A percentile compares a stretch with the other conserved stretches of the same genome.
Evolutionary conservation across 441 rosid species (phyloP).

Genomic region (Biscutella auriculata): DNA sequence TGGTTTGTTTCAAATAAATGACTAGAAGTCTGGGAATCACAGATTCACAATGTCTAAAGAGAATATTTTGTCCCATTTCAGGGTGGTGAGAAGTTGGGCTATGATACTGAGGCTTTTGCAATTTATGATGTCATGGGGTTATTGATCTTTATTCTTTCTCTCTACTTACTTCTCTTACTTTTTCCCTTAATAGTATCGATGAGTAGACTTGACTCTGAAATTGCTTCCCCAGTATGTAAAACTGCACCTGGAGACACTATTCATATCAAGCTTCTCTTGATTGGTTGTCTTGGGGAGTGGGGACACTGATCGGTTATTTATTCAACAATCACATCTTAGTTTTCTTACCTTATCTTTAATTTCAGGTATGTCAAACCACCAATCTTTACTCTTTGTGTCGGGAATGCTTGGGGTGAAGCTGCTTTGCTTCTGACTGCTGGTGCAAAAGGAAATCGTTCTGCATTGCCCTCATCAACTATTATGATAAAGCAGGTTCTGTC

Average conservation of each 20-base stretch:
- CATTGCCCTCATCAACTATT: slow-evolving; percentile 81
- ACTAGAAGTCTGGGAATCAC: neutral
- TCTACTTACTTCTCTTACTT: neutral
- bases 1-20: neutral
- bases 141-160: slow-evolving; percentile 8
- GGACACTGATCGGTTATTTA: neutral
- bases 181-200: neutral
- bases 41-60: neutral
- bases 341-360: slow-evolving; percentile 1
- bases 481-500: slow-evolving; percentile 77
- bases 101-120: slow-evolving; percentile 84
- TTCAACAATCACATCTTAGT: neutral
- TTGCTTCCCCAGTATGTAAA: neutral
- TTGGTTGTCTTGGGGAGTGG: neutral
- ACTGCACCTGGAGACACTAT: neutral
- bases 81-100: slow-evolving; percentile 51
- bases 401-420: slow-evolving; percentile 99
- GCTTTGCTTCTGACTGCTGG: slow-evolving; percentile 89
- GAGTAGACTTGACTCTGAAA: neutral
- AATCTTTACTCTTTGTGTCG: slow-evolving; percentile 82
- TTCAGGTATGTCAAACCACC: slow-evolving; percentile 71
- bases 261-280: neutral
- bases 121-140: slow-evolving; percentile 82
- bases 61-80: slow-evolving; percentile 12
- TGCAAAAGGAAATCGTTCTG: slow-evolving; percentile 69